A percentile compares a stretch with the other conserved stretches of the same genome.
Conservation (phyloP, 192 early-diverging fungal species). For the Podila epicladia region DNA sequence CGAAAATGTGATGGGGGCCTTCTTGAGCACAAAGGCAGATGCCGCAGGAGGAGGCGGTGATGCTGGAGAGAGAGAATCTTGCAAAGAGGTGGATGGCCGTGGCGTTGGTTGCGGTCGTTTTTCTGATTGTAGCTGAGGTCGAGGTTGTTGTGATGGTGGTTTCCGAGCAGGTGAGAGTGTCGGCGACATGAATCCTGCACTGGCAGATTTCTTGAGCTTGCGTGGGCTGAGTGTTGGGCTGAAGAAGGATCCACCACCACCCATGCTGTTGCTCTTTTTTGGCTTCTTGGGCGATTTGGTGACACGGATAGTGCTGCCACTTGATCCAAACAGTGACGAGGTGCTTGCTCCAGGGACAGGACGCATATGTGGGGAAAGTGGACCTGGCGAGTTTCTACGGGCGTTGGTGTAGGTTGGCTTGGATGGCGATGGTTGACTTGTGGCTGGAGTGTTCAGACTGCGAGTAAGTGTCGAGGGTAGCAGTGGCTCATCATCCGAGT, state of each 20-base stretch:
- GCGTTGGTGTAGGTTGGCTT: background rate
- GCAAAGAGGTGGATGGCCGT: background rate
- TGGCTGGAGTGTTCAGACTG: background rate
- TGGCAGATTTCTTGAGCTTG: slow-evolving; percentile 14
- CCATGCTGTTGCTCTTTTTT: slow-evolving; percentile 4
- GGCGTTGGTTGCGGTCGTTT: background rate
- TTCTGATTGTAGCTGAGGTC: background rate
- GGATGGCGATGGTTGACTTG: background rate
- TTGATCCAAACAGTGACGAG: slow-evolving; percentile 6
- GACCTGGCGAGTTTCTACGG: background rate
- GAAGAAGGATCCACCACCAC: slow-evolving; percentile 18
- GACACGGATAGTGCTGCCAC: background rate
- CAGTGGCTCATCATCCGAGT: background rate
- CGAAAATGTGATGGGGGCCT: slow-evolving; percentile 6
- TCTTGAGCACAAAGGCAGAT: slow-evolving; percentile 20
- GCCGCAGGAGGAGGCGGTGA: background rate
- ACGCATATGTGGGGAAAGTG: background rate
- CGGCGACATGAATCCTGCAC: slow-evolving; percentile 1
- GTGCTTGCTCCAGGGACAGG: slow-evolving; percentile 6
- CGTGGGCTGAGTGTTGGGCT: slow-evolving; percentile 47
- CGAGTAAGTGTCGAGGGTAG: background rate
- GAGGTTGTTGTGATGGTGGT: background rate
- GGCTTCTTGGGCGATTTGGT: background rate
- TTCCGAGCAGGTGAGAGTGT: background rate
- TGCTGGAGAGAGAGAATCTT: background rate